Evolutionary conservation across 768 basidiomycete genomes (phyloP).

Genomic region (Collybiopsis confluens): DNA sequence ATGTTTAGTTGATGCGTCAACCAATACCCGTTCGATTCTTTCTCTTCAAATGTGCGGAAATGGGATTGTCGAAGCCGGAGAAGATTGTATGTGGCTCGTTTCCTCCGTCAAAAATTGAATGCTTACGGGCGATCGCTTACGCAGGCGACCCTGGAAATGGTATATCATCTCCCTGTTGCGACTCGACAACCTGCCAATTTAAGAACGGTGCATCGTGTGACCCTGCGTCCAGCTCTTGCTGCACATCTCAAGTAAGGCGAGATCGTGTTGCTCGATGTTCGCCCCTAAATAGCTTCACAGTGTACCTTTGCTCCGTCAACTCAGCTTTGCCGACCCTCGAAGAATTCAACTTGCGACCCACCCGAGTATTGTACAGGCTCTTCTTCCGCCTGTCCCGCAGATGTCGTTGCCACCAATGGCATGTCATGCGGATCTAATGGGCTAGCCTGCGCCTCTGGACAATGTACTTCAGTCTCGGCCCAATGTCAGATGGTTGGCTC

Average conservation of each 20-base stretch:
- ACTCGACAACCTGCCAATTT: constrained; percentile 74
- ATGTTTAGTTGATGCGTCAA: constrained; percentile 64
- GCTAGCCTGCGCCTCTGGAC: constrained; percentile 71
- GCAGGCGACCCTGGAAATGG: constrained; percentile 61
- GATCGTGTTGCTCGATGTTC: not conserved
- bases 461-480: constrained; percentile 66
- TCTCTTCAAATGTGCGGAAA: constrained; percentile 77
- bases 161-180: constrained; percentile 64
- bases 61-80: constrained; percentile 77
- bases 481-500: constrained; percentile 77
- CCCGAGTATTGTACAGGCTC: constrained; percentile 75
- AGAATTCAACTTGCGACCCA: constrained; percentile 64
- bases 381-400: constrained; percentile 66
- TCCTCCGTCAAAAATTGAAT: no score
- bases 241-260: constrained; percentile 34
- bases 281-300: constrained; percentile 13
- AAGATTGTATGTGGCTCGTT: constrained; percentile 53
- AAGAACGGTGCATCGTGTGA: constrained; percentile 69
- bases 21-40: constrained; percentile 36
- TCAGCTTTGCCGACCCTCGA: constrained; percentile 67
- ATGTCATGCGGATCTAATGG: constrained; percentile 60
- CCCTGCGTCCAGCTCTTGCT: constrained; percentile 72
- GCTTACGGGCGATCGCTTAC: not conserved
- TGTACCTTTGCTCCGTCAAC: constrained; percentile 68
- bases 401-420: constrained; percentile 60